Conservation (phyloP, 768 basidiomycete species). For the Hygrocybe coccinea region DNA sequence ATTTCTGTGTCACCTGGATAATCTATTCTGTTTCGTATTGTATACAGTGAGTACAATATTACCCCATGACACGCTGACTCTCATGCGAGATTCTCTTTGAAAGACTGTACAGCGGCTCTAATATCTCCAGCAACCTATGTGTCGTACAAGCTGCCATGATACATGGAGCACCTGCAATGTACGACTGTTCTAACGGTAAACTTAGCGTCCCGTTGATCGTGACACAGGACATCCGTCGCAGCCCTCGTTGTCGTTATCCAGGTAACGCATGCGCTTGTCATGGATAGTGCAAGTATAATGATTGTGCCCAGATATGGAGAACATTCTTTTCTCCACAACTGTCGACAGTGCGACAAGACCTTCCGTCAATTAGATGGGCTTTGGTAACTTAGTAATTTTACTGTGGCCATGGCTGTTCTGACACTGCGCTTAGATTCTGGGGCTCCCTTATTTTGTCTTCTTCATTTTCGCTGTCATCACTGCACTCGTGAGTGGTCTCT, state of each 20-base stretch:
- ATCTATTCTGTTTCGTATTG: slow-evolving; percentile 50
- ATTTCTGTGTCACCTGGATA: slow-evolving; percentile 55
- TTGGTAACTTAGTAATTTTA: background rate
- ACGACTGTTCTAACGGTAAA: slow-evolving; percentile 12
- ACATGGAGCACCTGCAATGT: slow-evolving; percentile 53
- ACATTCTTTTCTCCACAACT: background rate
- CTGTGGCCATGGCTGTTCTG: too few species aligned
- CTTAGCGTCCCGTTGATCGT: slow-evolving; percentile 3
- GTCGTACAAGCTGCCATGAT: slow-evolving; percentile 49
- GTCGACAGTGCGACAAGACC: background rate
- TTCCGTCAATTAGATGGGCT: background rate
- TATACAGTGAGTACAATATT: slow-evolving; percentile 39
- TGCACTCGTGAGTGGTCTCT: slow-evolving; percentile 13
- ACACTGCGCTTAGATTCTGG: slow-evolving; percentile 19
- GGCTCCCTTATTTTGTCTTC: slow-evolving; percentile 38
- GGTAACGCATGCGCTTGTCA: slow-evolving; percentile 18
- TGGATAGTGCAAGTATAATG: background rate
- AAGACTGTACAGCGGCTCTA: slow-evolving; percentile 14
- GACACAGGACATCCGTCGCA: slow-evolving; percentile 38
- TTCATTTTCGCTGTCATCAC: slow-evolving; percentile 36
- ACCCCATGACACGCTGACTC: background rate
- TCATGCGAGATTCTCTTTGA: background rate
- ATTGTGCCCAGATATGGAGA: background rate
- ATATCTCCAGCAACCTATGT: slow-evolving; percentile 34
- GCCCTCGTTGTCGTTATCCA: slow-evolving; percentile 40